Conservation (phyloP, 2,329 filamentous ascomycete genomes). For the Lecanicillium sp. region DNA sequence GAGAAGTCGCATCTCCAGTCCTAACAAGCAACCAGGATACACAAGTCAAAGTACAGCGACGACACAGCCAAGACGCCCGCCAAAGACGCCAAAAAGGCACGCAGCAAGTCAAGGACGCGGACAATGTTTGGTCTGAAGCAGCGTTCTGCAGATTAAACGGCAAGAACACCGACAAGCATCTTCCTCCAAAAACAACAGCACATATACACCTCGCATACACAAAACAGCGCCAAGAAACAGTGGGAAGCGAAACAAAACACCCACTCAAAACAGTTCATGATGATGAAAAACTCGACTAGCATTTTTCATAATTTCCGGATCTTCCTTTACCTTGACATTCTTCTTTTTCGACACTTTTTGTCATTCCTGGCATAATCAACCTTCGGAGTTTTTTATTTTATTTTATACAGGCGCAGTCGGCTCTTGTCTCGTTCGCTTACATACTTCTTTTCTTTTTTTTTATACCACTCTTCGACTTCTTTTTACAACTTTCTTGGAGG, state of each 20-base stretch:
- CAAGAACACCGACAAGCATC: constrained; percentile 19
- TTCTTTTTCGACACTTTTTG: background rate
- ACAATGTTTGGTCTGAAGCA: constrained; percentile 58
- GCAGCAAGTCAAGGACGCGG: constrained; percentile 71
- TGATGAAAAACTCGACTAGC: background rate
- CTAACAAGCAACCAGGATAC: constrained; percentile 60
- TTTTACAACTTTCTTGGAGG: background rate
- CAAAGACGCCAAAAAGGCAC: constrained; percentile 55
- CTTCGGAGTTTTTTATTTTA: constrained; percentile 8
- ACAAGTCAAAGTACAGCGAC: constrained; percentile 88
- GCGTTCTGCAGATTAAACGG: constrained; percentile 18
- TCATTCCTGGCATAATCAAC: background rate
- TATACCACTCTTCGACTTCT: constrained; percentile 8
- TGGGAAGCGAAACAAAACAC: background rate
- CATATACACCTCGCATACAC: too few relatives aligned
- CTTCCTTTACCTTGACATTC: background rate
- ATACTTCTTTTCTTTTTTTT: background rate
- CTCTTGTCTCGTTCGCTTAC: constrained; percentile 7
- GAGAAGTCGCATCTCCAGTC: background rate
- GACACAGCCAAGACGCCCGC: constrained; percentile 40
- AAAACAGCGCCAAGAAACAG: background rate
- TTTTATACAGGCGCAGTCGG: constrained; percentile 1
- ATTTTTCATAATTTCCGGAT: background rate
- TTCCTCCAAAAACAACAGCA: too few relatives aligned
- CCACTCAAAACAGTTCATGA: constrained; percentile 3